These are phyloP conservation scores for Xylaria bambusicola DNA, from an alignment of 495 filamentous ascomycete species.

Conservation along the genomic window DNA sequence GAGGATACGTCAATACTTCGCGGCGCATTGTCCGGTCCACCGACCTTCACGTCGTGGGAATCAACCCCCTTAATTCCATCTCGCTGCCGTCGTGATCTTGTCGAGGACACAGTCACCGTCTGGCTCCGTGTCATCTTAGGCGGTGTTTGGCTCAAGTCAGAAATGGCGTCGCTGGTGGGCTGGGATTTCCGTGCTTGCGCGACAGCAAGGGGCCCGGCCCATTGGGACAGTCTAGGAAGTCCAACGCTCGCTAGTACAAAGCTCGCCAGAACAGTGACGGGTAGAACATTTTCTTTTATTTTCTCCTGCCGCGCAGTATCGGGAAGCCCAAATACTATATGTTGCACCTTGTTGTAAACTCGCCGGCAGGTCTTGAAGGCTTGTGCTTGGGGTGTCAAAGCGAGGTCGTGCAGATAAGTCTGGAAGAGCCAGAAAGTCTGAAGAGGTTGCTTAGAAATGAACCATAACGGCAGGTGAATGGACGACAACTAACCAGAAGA, in stretches of 20 bases:
- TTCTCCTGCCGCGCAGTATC: slow-evolving; percentile 63
- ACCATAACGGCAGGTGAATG: background rate
- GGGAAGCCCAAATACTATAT: slow-evolving; percentile 70
- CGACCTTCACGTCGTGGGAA: slow-evolving; percentile 38
- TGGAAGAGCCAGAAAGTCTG: slow-evolving; percentile 85
- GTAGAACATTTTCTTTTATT: slow-evolving; percentile 73
- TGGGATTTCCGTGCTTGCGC: slow-evolving; percentile 72
- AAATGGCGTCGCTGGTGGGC: slow-evolving; percentile 55
- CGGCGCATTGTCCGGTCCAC: slow-evolving; percentile 29
- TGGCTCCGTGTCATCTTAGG: slow-evolving; percentile 61
- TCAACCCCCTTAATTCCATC: slow-evolving; percentile 44
- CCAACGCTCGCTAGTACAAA: slow-evolving; percentile 66
- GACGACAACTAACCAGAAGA: slow-evolving; percentile 59
- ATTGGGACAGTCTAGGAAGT: slow-evolving; percentile 53
- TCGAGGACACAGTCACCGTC: slow-evolving; percentile 55
- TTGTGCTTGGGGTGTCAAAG: slow-evolving; percentile 64
- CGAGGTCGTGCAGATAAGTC: slow-evolving; percentile 75
- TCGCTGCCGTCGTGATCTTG: slow-evolving; percentile 49
- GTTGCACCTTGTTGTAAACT: slow-evolving; percentile 78
- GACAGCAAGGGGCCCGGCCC: slow-evolving; percentile 70
- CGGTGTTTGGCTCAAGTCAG: slow-evolving; percentile 47
- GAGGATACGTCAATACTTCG: slow-evolving; percentile 24
- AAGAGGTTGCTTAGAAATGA: slow-evolving; percentile 25
- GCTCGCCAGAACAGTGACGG: slow-evolving; percentile 70
- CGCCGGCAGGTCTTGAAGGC: slow-evolving; percentile 72